Base-by-base conservation (phyloP, 2,329 filamentous ascomycete species). In the Colletotrichum sojae region DNA sequence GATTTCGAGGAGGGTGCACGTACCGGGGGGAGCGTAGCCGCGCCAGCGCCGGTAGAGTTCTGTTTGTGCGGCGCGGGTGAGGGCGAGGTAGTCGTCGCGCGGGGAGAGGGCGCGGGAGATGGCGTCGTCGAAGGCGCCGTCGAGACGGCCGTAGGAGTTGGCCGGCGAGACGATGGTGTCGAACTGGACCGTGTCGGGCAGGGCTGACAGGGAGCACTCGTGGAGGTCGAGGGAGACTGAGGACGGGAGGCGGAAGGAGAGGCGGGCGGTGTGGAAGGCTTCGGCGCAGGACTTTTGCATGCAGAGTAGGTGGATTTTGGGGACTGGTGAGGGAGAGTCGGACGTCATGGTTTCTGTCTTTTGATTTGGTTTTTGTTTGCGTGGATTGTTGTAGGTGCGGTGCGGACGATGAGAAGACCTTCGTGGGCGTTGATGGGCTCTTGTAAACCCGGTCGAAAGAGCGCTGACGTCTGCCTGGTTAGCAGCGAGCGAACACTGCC, bases 121-220 rank as follows among this genome's bases (percentile, higher is more conserved):
- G 25, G 86, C 86, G 71, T 86, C 83, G 75, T 88, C 85, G 70
- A 88, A 89, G 55, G 81, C 84, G 31, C 87, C 86, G 70, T 88
- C 86, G 1, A 89, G 80, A 1, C 81, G 80, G 31, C 81, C 86
- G 73, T 87, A 88, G 1, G 84, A 87, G 72, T 88, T 88, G 49
- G 86, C 85, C 0, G 86, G 86, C 1, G 86, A 88, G 22, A 88
- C 84, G 49, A 88, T 76, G 13, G 83, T 77, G 73, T 87, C 82
- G 73, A 86, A 86, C 36, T 76, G 76, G 9, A 80, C 74, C 0
- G 68, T 58, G 0, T 73, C 12, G 0, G 82, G 76, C 3, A 88
- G 73, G 2, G 75, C 72, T 10, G 78, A 75, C 5, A 88, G 79
- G 6, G 76, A 75, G 51, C 74, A 77, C 67, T 83, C 73, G 72